Evolutionary conservation across 2,329 filamentous ascomycete species (phyloP), one percentile per base, ranked within the genome.

Genomic region (Bertia moriformis): DNA sequence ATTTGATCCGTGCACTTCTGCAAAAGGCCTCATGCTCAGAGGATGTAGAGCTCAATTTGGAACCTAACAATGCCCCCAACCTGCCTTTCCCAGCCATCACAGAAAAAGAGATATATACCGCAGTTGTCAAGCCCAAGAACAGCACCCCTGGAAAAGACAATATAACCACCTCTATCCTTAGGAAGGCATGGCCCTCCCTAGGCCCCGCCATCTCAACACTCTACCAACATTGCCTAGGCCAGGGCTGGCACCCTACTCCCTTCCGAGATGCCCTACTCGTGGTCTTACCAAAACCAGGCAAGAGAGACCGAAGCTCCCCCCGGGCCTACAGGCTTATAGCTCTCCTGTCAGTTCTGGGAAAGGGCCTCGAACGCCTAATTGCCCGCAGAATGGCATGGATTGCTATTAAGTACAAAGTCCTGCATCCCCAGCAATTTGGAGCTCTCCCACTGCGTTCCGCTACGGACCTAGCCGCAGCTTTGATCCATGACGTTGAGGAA

Each of bases 361-460:
- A 54, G 39, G 44, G 51, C 1, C 44, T 53, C 5, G 48, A 54
- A 40, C 41, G 46, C 14, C 37, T 54, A 3, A 41, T 53, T 10
- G 46, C 46, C 27, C 42, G 42, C 37, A 39, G 45, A 22, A 39
- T 52, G 7, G 44, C 44, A 7, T 49, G 29, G 29, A 45, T 39
- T 22, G 39, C 40, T 4, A 45, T 51, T n/a, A 30, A 46, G 17
- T 37, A 48, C 19, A 35, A 41, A 3, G 43, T 51, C 24, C 40
- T 53, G 2, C 40, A 47, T 22, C 43, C 37, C 5, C 38, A 48
- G 19, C 40, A 49, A 18, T 45, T 43, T 7, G 41, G 45, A 5
- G 47, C 48, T 3, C 50, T 54, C 3, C 49, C 41, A 3, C 24
- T 29, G n/a, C n/a, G n/a, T n/a, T n/a, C n/a, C n/a, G n/a, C n/a